These are phyloP conservation scores for Gossypium trilobum DNA, from an alignment of 441 rosid species.

Conservation along the genomic window DNA sequence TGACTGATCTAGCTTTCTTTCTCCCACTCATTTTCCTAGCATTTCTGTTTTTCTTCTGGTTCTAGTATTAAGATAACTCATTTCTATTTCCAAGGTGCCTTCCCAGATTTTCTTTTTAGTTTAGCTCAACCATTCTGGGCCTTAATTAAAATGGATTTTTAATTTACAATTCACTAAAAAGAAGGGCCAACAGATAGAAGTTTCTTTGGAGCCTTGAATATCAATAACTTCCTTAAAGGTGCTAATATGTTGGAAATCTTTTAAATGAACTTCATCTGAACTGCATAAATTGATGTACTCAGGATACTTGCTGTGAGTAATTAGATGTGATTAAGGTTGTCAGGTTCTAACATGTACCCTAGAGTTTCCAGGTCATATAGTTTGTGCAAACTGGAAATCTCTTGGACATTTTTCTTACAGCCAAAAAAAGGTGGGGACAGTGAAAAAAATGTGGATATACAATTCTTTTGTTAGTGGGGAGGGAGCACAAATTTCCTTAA, in stretches of 20 bases:
- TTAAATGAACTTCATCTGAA: not conserved
- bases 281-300: not conserved
- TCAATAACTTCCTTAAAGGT: not conserved
- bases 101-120: not conserved
- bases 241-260: not conserved
- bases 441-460: not conserved
- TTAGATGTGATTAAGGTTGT: not conserved
- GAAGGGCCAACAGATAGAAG: not conserved
- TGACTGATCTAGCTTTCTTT: not conserved
- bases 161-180: not conserved
- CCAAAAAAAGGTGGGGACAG: not conserved
- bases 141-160: not conserved
- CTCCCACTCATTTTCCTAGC: not conserved
- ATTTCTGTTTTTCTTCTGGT: not conserved
- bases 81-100: constrained; percentile 3
- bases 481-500: not conserved
- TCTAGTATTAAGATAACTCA: not conserved
- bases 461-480: not conserved
- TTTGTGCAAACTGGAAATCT: not conserved
- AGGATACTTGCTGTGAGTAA: not conserved
- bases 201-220: not conserved
- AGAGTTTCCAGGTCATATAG: not conserved
- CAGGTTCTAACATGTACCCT: not conserved
- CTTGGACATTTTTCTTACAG: not conserved
- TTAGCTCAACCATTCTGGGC: not conserved